Percentiles rank a stretch among this genome's conserved stretches.
Conservation (phyloP, 2,329 filamentous ascomycete species). For the Corinectria fuckeliana region DNA sequence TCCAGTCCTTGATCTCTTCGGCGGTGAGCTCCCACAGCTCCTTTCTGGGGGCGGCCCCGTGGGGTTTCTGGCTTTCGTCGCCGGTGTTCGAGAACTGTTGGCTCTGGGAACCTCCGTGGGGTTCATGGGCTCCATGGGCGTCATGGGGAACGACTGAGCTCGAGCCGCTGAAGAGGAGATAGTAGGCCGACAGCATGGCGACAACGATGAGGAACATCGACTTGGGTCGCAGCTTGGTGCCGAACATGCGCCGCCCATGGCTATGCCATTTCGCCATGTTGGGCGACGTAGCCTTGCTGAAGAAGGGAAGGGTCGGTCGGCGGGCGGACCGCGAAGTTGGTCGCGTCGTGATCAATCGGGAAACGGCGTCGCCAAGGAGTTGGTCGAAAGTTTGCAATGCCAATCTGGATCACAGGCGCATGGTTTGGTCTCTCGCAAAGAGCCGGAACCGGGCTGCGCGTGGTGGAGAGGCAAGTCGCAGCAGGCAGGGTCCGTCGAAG, state of each 20-base stretch:
- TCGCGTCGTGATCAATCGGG: constrained; percentile 6
- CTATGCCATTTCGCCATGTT: constrained; percentile 45
- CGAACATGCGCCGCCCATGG: constrained; percentile 38
- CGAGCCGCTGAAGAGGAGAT: constrained; percentile 49
- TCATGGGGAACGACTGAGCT: constrained; percentile 41
- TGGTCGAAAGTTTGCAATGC: constrained; percentile 3
- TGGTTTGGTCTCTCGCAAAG: constrained; percentile 16
- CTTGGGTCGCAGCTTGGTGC: constrained; percentile 49
- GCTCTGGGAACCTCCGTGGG: constrained; percentile 12
- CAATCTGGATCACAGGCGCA: constrained; percentile 28
- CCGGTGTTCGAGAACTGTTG: constrained; percentile 2
- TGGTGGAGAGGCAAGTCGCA: constrained; percentile 14
- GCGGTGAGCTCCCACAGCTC: constrained; percentile 45
- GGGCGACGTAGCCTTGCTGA: constrained; percentile 9
- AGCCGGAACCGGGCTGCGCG: constrained; percentile 9
- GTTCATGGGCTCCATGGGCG: constrained; percentile 20
- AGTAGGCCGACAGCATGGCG: constrained; percentile 51
- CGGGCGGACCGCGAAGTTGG: constrained; percentile 10
- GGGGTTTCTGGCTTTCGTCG: constrained; percentile 19
- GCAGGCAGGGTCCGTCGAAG: constrained; percentile 20
- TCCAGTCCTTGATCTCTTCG: constrained; percentile 45
- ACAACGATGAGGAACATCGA: constrained; percentile 50
- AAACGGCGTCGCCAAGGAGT: constrained; percentile 15
- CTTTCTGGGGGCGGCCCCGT: constrained; percentile 21
- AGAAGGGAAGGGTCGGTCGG: not conserved